Evolutionary conservation across 192 early-diverging fungal species (phyloP).

Genomic region (Coemansia sp.): DNA sequence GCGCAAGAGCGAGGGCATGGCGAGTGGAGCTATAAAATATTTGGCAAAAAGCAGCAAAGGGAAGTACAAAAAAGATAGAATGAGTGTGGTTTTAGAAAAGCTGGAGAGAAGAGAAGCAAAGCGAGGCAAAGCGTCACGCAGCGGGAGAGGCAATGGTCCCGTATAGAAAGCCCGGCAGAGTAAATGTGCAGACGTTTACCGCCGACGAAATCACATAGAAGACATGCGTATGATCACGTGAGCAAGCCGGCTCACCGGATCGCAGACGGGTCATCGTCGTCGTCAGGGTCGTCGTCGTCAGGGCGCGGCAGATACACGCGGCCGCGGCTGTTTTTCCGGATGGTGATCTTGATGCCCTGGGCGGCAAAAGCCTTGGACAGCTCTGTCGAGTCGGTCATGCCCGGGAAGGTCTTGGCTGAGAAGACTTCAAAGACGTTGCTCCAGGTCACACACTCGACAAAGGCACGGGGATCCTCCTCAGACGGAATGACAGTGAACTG

Average conservation of each 20-base stretch:
- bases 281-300: slow-evolving; percentile 30
- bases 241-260: slow-evolving; percentile 8
- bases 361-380: slow-evolving; percentile 71
- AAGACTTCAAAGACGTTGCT: slow-evolving; percentile 64
- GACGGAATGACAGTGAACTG: slow-evolving; percentile 64
- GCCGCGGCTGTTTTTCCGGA: slow-evolving; percentile 59
- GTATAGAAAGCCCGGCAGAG: not conserved
- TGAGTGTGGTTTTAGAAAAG: not conserved
- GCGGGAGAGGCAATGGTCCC: not conserved
- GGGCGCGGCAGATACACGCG: slow-evolving; percentile 33
- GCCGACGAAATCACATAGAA: too few species aligned
- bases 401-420: slow-evolving; percentile 76
- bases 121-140: slow-evolving; percentile 7
- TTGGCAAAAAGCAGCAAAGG: slow-evolving; percentile 4
- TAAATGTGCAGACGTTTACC: too few species aligned
- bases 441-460: slow-evolving; percentile 46
- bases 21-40: not conserved
- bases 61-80: slow-evolving; percentile 2
- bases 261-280: slow-evolving; percentile 33
- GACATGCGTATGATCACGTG: too few species aligned
- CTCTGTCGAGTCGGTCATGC: slow-evolving; percentile 77
- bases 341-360: slow-evolving; percentile 79
- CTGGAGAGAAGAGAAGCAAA: slow-evolving; percentile 7
- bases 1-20: slow-evolving; percentile 32
- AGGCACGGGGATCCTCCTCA: slow-evolving; percentile 54